phyloP scores from a whole-genome alignment of 345 rosid genomes.

The Ricinus communis region DNA sequence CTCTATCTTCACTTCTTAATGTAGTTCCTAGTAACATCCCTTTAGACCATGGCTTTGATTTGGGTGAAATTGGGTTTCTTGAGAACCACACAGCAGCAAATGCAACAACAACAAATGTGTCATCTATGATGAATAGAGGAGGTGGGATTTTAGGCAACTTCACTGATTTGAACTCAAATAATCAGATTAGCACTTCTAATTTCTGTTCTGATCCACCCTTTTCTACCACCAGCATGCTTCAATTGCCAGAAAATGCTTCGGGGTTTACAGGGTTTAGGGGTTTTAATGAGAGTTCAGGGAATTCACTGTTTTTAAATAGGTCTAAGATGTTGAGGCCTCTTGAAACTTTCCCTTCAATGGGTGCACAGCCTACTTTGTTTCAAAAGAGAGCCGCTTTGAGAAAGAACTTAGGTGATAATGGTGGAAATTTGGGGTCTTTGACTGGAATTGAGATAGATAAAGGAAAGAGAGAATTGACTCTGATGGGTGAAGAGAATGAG shows the following conservation, averaged over 20 bases:
- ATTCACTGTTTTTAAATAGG: conserved; percentile 42
- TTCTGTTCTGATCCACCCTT: conserved; percentile 35
- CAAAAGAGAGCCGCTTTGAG: conserved; percentile 60
- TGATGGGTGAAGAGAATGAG: conserved; percentile 32
- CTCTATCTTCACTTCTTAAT: conserved; percentile 41
- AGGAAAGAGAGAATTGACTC: conserved; percentile 44
- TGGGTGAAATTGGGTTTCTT: conserved; percentile 51
- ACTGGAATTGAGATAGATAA: conserved; percentile 39
- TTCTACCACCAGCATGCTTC: conserved; percentile 31
- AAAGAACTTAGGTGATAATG: conserved; percentile 43
- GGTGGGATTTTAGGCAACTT: conserved; percentile 37
- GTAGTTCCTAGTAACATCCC: conserved; percentile 42
- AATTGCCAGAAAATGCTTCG: conserved; percentile 32
- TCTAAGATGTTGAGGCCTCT: conserved; percentile 55
- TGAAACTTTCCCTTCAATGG: conserved; percentile 47
- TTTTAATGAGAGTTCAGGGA: conserved; percentile 40
- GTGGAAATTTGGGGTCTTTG: conserved; percentile 28
- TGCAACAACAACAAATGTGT: conserved; percentile 17
- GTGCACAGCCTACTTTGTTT: conserved; percentile 60
- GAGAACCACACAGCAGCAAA: conserved; percentile 43
- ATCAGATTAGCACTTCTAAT: conserved; percentile 36
- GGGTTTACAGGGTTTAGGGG: conserved; percentile 44
- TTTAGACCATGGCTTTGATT: conserved; percentile 51
- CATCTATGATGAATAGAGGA: conserved; percentile 34
- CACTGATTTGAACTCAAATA: conserved; percentile 33